Evolutionary conservation across 305 asterid genomes (phyloP), one percentile per base, ranked within the genome.

Genomic region (Fraxinus paxiana): DNA sequence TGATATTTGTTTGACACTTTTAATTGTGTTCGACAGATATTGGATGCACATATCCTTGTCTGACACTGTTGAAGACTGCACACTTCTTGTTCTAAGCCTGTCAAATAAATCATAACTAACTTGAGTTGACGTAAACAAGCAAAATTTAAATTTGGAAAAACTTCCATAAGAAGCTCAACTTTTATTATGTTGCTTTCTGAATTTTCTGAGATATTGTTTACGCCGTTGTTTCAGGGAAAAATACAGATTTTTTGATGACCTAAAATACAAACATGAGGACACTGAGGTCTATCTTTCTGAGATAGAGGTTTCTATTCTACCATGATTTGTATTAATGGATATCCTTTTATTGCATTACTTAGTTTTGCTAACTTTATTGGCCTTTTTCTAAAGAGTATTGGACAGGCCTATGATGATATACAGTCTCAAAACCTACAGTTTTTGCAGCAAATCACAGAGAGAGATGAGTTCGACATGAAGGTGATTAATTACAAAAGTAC

Each of bases 381-480:
- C 77, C 80, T 84, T 84, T 83, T 83, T 43, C 73, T 85, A 78
- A 90, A 96, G 99, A 94, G 98, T 54, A 96, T 96, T 84, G 98
- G 97, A 80, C 97, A 92, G 87, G 99, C 98, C 72, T 96, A 96
- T 77, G 99, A 92, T 85, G 99, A 96, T 84, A 96, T 96, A 96
- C 99, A 96, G 83, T 85, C 93, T 84, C 99, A 96, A 85, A 94
- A 94, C 83, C 98, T 94, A 76, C 97, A 96, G 87, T 95, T 94
- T 77, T 90, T 96, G 91, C 97, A 91, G 88, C 98, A 96, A 90
- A 88, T 96, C 80, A 89, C 98, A 0, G 99, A 96, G 88, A 90
- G 97, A 81, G 99, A 96, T 86, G 98, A 94, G 84, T 96, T 92
- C 77, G 94, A 94, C 83, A 87, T 92, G 31, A 94, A 94, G 98